Conservation (phyloP, 805 yeast genomes). For the Tetrapisispora fleetii region DNA sequence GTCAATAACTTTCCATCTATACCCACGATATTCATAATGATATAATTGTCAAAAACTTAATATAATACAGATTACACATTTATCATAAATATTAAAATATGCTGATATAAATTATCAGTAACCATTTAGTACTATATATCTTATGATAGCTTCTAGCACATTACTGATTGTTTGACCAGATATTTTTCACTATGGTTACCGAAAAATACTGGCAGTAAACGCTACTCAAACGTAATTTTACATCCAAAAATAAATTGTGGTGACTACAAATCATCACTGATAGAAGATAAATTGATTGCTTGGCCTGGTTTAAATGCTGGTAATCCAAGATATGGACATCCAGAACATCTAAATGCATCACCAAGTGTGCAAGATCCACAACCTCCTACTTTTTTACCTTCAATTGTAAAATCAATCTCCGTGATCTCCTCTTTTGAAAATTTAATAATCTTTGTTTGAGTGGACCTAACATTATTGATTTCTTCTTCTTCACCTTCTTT, state of each 20-base stretch:
- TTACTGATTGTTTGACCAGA: too few relatives aligned
- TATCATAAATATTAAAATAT: too few relatives aligned
- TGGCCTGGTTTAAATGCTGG: conserved; percentile 99
- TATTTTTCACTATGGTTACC: too few relatives aligned
- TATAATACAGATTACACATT: too few relatives aligned
- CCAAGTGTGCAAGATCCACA: conserved; percentile 96
- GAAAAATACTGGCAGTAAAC: too few relatives aligned
- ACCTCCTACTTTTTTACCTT: conserved; percentile 86
- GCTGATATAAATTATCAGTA: too few relatives aligned
- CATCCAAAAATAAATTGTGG: not conserved
- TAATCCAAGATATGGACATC: conserved; percentile 91
- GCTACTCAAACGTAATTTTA: too few relatives aligned
- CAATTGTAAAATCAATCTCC: conserved; percentile 88
- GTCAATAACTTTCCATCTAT: too few relatives aligned
- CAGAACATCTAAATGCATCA: conserved; percentile 96
- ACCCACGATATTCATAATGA: too few relatives aligned
- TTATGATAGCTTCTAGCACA: too few relatives aligned
- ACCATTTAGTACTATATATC: too few relatives aligned
- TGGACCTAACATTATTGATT: conserved; percentile 20
- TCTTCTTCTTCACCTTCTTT: conserved; percentile 75
- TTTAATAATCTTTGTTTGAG: conserved; percentile 33
- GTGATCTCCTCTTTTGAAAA: conserved; percentile 56
- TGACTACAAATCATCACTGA: conserved; percentile 61
- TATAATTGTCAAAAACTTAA: too few relatives aligned
- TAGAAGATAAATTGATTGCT: conserved; percentile 61